These are phyloP conservation scores for Blastomyces silverae DNA, from an alignment of 2,329 filamentous ascomycete species.

Conservation along the genomic window DNA sequence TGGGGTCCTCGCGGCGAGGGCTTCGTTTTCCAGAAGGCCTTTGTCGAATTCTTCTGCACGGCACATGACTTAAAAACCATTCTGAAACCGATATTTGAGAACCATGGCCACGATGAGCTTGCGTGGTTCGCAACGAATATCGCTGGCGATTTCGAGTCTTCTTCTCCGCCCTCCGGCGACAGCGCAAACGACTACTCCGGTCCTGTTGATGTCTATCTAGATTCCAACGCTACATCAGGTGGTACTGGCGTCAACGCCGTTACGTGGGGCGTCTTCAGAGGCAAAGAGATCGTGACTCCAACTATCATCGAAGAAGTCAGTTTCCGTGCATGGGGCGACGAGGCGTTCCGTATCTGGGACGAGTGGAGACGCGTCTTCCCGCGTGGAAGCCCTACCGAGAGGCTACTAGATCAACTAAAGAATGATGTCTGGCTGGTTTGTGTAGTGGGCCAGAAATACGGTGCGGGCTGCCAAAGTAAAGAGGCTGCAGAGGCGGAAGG, in stretches of 20 bases:
- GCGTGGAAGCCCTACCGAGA: constrained; percentile 62
- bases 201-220: constrained; percentile 22
- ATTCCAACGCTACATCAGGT: constrained; percentile 45
- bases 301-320: constrained; percentile 95
- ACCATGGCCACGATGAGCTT: constrained; percentile 57
- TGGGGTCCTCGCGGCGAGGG: constrained; percentile 83
- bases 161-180: constrained; percentile 29
- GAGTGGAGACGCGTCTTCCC: constrained; percentile 90
- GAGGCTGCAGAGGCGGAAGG: constrained; percentile 37
- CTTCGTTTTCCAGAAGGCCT: constrained; percentile 97
- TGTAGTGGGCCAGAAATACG: constrained; percentile 44
- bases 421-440: constrained; percentile 83
- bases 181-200: constrained; percentile 20
- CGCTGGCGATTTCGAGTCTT: constrained; percentile 69
- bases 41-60: constrained; percentile 92
- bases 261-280: constrained; percentile 92
- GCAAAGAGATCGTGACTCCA: constrained; percentile 91
- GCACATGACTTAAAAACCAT: constrained; percentile 58
- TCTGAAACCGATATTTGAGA: constrained; percentile 57
- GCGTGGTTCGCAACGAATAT: constrained; percentile 85
- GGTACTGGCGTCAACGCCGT: constrained; percentile 74
- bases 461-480: constrained; percentile 37
- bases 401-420: constrained; percentile 60
- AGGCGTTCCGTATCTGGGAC: constrained; percentile 90
- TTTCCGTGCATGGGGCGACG: constrained; percentile 89